Conservation (phyloP, 1,284 basidiomycete genomes). For the Cryptococcus hybrid region DNA sequence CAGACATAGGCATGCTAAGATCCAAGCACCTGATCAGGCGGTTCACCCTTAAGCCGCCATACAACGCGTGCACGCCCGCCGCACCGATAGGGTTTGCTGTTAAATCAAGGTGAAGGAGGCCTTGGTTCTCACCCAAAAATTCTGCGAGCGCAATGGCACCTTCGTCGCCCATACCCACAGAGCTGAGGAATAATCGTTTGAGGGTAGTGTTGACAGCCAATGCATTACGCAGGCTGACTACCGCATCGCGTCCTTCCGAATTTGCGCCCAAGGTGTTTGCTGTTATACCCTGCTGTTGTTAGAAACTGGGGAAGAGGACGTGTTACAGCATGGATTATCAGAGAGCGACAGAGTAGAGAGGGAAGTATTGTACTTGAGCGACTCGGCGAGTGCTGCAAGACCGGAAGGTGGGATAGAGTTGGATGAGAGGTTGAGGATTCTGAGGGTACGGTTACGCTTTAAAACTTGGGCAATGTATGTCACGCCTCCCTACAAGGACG, state of each 20-base stretch:
- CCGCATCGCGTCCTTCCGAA: slow-evolving; percentile 64
- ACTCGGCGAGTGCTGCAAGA: slow-evolving; percentile 79
- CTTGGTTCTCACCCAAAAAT: slow-evolving; percentile 86
- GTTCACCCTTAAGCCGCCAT: slow-evolving; percentile 77
- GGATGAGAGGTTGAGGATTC: slow-evolving; percentile 89
- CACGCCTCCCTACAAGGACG: slow-evolving; percentile 57
- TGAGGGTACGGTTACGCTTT: slow-evolving; percentile 92
- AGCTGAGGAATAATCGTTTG: slow-evolving; percentile 86
- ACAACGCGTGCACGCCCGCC: slow-evolving; percentile 89
- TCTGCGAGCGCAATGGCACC: slow-evolving; percentile 95
- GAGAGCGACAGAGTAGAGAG: slow-evolving; percentile 92
- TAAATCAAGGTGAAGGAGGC: slow-evolving; percentile 83
- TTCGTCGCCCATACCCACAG: slow-evolving; percentile 74
- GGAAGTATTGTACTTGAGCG: slow-evolving; percentile 91
- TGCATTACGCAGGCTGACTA: slow-evolving; percentile 82
- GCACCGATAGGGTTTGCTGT: slow-evolving; percentile 77
- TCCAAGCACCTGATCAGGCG: slow-evolving; percentile 86
- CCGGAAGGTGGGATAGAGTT: slow-evolving; percentile 86
- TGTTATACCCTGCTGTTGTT: not conserved
- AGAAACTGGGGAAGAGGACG: slow-evolving; percentile 53
- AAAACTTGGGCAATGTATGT: slow-evolving; percentile 90
- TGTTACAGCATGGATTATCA: slow-evolving; percentile 89
- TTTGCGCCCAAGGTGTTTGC: not conserved
- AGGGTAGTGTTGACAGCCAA: slow-evolving; percentile 91
- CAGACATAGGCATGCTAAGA: slow-evolving; percentile 74